Base-by-base conservation (phyloP, 1,139 yeast genomes). In the Pichia sp. region DNA sequence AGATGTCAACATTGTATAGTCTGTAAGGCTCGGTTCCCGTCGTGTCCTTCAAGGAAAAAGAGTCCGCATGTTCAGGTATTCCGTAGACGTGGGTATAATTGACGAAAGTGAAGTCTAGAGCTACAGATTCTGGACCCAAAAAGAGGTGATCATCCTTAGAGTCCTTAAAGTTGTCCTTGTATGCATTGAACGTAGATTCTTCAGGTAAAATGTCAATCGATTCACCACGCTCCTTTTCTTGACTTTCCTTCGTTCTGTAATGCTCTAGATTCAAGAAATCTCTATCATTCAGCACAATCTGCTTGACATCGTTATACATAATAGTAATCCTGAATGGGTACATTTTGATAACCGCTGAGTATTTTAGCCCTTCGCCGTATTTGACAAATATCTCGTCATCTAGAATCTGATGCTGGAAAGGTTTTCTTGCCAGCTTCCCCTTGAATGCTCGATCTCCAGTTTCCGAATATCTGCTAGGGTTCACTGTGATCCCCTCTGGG, bases 21-120 rank as follows among this genome's bases (percentile, higher is more conserved):
- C 99, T 77, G 70, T 93, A 93, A 1, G 98, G 98, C 46, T 77
- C 79, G 1, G 73, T 64, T 11, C 69, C 71, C 0, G 77, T 67
- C 0, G 97, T 90, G 61, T 87, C 93, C 56, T 82, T 79, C 61
- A 93, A 75, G 26, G 85, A 78, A 57, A 93, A 72, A 0, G 86
- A 75, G 63, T 89, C 96, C 0, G 98, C 92, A 67, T 93, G 99
- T 68, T 93, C 99, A 0, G 99, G 98, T 51, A 93, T 86, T 26
- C 99, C 99, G 67, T 82, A 93, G 0, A 90, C 86, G 62, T 86
- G 78, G 10, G 74, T 69, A 63, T 77, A 85, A 0, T 81, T 83
- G 4, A 71, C 67, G 62, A 93, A 85, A 0, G 81, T 71, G 56
- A 90, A 78, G 68, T 93, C 99, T 46, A 88, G 59, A 0, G 86